Evolutionary conservation across 2,329 filamentous ascomycete species (phyloP).

Genomic region (Pestalotiopsis sp.): DNA sequence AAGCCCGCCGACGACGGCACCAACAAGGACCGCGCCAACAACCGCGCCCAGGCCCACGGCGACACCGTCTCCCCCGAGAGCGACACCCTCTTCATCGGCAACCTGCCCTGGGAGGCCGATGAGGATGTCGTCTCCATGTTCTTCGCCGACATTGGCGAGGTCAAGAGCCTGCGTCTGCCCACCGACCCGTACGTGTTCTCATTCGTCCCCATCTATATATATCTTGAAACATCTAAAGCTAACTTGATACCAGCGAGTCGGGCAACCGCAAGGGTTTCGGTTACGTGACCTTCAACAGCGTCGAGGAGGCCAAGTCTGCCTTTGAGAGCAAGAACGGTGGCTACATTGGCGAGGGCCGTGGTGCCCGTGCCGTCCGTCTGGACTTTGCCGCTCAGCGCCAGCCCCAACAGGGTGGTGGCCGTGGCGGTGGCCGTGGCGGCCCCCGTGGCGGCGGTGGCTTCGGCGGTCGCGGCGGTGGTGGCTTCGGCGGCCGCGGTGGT

Average conservation of each 20-base stretch:
- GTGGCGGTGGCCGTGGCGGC: slow-evolving; percentile 51
- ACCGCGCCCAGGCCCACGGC: slow-evolving; percentile 72
- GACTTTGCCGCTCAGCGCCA: slow-evolving; percentile 77
- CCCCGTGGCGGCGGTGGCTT: slow-evolving; percentile 54
- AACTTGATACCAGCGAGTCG: slow-evolving; percentile 60
- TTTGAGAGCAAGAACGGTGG: slow-evolving; percentile 72
- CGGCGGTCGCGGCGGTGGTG: slow-evolving; percentile 49
- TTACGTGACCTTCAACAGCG: slow-evolving; percentile 80
- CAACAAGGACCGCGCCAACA: slow-evolving; percentile 58
- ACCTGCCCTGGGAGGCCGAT: slow-evolving; percentile 82
- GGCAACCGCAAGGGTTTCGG: slow-evolving; percentile 90
- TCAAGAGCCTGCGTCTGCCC: slow-evolving; percentile 82
- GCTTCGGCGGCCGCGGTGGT: slow-evolving; percentile 42
- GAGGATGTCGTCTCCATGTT: slow-evolving; percentile 75
- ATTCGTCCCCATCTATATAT: neutral
- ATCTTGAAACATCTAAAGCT: slow-evolving; percentile 20
- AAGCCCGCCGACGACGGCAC: slow-evolving; percentile 59
- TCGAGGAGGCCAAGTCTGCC: slow-evolving; percentile 81
- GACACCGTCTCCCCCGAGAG: slow-evolving; percentile 79
- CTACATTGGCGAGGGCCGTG: slow-evolving; percentile 64
- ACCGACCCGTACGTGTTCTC: slow-evolving; percentile 69
- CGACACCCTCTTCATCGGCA: slow-evolving; percentile 89
- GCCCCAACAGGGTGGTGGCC: slow-evolving; percentile 58
- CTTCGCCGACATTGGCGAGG: slow-evolving; percentile 71
- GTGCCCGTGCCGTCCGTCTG: slow-evolving; percentile 75